These are phyloP conservation scores for Picea engelmannii DNA, from an alignment of 83 land plant species.

Conservation along the genomic window DNA sequence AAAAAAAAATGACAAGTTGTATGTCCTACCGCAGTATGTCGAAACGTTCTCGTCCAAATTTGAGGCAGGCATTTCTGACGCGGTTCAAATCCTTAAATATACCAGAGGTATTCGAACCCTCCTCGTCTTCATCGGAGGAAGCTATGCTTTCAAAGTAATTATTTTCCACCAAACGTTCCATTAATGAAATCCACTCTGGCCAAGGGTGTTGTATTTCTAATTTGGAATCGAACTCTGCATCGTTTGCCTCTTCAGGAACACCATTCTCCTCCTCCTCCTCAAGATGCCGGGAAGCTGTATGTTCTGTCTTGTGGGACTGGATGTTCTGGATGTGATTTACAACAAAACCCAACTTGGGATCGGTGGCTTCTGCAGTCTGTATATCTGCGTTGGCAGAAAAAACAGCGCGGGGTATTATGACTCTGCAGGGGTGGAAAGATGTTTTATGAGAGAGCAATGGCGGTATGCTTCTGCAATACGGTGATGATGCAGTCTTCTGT, in stretches of 20 bases:
- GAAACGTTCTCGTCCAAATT: constrained; percentile 12
- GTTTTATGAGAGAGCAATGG: background rate
- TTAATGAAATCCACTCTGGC: constrained; percentile 16
- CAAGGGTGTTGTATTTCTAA: constrained; percentile 3
- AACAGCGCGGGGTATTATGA: background rate
- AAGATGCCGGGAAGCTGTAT: background rate
- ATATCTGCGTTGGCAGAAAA: background rate
- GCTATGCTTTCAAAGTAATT: constrained; percentile 2
- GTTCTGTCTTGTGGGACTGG: background rate
- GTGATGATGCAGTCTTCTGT: background rate
- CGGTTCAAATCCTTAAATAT: constrained; percentile 7
- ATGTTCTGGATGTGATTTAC: background rate
- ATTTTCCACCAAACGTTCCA: constrained; percentile 1
- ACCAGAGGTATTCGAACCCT: background rate
- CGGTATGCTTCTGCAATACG: background rate
- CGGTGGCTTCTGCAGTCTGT: background rate
- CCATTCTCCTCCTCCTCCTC: background rate
- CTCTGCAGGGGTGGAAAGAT: background rate
- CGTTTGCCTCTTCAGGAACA: background rate
- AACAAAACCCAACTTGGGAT: background rate
- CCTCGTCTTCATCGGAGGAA: background rate
- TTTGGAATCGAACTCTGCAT: background rate
- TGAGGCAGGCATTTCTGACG: constrained; percentile 19
- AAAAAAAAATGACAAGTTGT: too few species aligned
- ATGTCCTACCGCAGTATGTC: constrained; percentile 1